These are phyloP conservation scores for Heterobasidion occidentale DNA, from an alignment of 1,284 basidiomycete species.

Conservation along the genomic window DNA sequence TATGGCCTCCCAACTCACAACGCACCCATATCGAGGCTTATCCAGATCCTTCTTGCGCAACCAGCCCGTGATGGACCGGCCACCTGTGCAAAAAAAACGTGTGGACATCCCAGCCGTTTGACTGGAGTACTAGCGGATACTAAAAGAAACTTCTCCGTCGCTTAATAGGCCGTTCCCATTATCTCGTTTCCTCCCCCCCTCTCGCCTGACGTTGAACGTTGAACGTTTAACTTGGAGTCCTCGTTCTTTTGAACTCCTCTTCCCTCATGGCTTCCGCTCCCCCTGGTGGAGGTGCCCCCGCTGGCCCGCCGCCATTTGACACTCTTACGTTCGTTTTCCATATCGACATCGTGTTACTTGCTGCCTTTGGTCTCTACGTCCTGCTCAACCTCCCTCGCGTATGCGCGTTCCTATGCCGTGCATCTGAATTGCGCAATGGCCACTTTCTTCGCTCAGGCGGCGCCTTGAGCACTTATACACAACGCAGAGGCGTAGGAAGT, in stretches of 20 bases:
- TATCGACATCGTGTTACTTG: conserved; percentile 22
- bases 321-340: conserved; percentile 17
- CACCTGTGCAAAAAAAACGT: too few species aligned
- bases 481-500: background rate
- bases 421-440: conserved; percentile 23
- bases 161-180: background rate
- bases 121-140: too few species aligned
- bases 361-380: conserved; percentile 20
- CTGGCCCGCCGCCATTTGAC: background rate
- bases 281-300: too few species aligned
- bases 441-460: conserved; percentile 20
- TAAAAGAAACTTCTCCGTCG: background rate
- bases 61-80: too few species aligned
- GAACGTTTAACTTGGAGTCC: too few species aligned
- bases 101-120: too few species aligned
- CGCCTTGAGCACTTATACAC: background rate
- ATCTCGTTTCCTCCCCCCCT: background rate
- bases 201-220: too few species aligned
- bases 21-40: too few species aligned
- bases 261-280: too few species aligned
- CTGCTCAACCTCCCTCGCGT: conserved; percentile 25
- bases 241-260: too few species aligned
- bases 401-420: conserved; percentile 22
- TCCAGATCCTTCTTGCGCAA: too few species aligned
- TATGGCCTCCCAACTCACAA: too few species aligned